Base-by-base conservation (phyloP, 768 basidiomycete genomes). In the Cystoderma amianthinum region DNA sequence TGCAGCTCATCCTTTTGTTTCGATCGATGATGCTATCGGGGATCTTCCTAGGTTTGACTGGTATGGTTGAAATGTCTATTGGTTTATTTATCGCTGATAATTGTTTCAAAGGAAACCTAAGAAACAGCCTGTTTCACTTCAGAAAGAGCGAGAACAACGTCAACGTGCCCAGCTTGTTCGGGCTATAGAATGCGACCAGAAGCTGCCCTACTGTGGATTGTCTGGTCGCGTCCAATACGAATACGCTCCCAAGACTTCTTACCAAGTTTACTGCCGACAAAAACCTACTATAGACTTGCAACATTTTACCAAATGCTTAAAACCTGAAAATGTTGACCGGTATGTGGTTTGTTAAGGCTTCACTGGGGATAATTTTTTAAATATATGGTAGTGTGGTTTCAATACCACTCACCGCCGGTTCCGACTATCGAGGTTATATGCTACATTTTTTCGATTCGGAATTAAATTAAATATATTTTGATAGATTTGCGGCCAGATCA, bases 11-110 rank as follows among this genome's bases (percentile, higher is more conserved):
- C 64, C 61, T 5, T 65, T 65, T 47, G 75, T 88, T 16, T 74
- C 76, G 0, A 71, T 88, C 32, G 71, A 74, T 16, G 85, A 88
- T 53, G 85, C 87, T 1, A 86, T 90, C 37, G 63, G 70, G 2
- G 88, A 91, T 54, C 63, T 91, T 6, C 78, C 75, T 2, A 68
- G 58, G 3, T 91, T 82, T 55, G 82, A 91, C 43, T 90, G 85
- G 88, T 86, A 53, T 6, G 65, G 46, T 15, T 2, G 17, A 17
- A 45, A n/a, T 38, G 3, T 34, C 35, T 25, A 13, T n/a, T 16
- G 32, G 13, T 35, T 13, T 16, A 41, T 10, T 37, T 15, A 3
- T 23, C 12, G 25, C 22, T 42, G 10, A 41, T 44, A 22, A 20
- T 23, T 21, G 32, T 41, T 21, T 24, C 28, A 17, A 45, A 68